phyloP scores from a whole-genome alignment of 371 early-diverging fungal species.

The Choanephora cucurbitarum region DNA sequence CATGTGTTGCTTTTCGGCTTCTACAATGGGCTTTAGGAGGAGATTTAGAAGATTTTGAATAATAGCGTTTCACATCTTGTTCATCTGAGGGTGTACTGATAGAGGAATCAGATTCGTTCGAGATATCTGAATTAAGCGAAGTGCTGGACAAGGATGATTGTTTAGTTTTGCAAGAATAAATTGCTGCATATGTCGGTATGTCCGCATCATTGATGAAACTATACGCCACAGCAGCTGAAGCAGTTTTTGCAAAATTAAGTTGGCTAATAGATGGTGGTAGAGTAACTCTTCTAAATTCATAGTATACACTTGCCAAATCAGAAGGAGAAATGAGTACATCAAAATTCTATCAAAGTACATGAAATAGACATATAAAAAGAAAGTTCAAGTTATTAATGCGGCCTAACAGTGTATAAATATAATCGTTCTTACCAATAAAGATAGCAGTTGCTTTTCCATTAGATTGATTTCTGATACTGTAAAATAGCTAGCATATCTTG shows the following conservation, averaged over 20 bases:
- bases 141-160: not conserved
- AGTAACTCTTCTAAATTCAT: slow-evolving; percentile 3
- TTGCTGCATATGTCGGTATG: slow-evolving; percentile 15
- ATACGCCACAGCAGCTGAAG: not conserved
- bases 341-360: slow-evolving; percentile 3
- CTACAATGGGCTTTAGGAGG: slow-evolving; percentile 12
- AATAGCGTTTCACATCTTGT: not conserved
- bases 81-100: slow-evolving; percentile 3
- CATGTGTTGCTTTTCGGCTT: not conserved
- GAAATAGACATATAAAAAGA: not conserved
- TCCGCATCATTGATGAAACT: slow-evolving; percentile 1
- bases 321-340: slow-evolving; percentile 15
- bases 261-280: not conserved
- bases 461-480: slow-evolving; percentile 75
- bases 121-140: not conserved
- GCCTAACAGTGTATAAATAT: not conserved
- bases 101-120: slow-evolving; percentile 13
- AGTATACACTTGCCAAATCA: slow-evolving; percentile 11
- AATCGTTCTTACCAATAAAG: slow-evolving; percentile 53
- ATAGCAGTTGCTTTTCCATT: slow-evolving; percentile 80
- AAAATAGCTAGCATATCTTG: slow-evolving; percentile 67
- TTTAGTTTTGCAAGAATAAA: slow-evolving; percentile 1
- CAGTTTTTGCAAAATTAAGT: slow-evolving; percentile 1
- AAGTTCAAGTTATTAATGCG: too few species aligned
- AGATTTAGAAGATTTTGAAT: not conserved